Percentiles rank a stretch among this genome's conserved stretches.
phyloP scores from a whole-genome alignment of 2,329 filamentous ascomycete species.

The Cercospora citrullina region DNA sequence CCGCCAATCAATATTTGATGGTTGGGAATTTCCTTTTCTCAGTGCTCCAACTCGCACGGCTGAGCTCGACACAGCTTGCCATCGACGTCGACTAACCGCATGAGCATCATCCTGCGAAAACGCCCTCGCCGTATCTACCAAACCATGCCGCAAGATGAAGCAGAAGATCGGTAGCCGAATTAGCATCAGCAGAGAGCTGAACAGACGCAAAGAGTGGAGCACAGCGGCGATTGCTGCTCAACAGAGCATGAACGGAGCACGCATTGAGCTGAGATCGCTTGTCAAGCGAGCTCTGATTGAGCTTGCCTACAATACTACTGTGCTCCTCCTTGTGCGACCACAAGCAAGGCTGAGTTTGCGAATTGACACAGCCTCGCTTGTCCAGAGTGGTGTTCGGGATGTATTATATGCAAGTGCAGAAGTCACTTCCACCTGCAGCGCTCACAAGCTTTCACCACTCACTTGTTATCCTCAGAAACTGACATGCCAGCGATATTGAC shows the following conservation, averaged over 20 bases:
- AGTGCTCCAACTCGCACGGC: not conserved
- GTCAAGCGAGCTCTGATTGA: not conserved
- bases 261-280: not conserved
- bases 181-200: too few species aligned
- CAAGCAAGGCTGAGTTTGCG: not conserved
- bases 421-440: not conserved
- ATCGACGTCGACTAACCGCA: not conserved
- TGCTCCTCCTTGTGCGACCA: not conserved
- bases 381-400: not conserved
- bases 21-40: too few species aligned
- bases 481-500: not conserved
- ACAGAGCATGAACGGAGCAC: not conserved
- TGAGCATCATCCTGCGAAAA: not conserved
- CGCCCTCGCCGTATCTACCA: not conserved
- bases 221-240: not conserved
- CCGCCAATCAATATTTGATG: not conserved
- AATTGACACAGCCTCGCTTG: not conserved
- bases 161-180: not conserved
- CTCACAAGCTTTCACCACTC: not conserved
- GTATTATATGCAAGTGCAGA: not conserved
- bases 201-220: not conserved
- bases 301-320: not conserved
- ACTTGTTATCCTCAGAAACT: not conserved
- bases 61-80: not conserved
- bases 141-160: not conserved